Evolutionary conservation across 164 flowering plant species (phyloP), one percentile per base, ranked within the genome.

Genomic region (Warburgia ugandensis): DNA sequence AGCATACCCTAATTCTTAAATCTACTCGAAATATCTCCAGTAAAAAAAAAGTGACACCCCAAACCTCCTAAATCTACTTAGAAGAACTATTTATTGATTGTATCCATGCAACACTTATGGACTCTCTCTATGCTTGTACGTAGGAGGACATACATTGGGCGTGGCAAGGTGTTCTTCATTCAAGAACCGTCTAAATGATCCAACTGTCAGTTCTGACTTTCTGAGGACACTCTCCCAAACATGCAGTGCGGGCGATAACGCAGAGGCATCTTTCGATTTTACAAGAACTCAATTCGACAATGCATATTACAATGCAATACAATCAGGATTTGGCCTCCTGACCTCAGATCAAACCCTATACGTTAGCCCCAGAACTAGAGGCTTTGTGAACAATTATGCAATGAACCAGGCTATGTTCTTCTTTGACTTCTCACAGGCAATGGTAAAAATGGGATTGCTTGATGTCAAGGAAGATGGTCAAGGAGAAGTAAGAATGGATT

Each of bases 141-240:
- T 54, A 56, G 73, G 97, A 14, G 95, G 70, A 3, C 97, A 91
- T 54, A 91, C 96, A 3, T 55, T 91, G 16, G 97, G 97, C 55
- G 87, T 76, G 33, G 89, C 97, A 31, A 59, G 84, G 47, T 91
- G 97, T 56, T 68, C 95, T 5, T 87, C 95, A 1, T 91, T 91
- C 86, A 87, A 87, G 53, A 59, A 39, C 55, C 49, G 97, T 21
- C 23, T 91, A 37, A 65, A 55, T 4, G 97, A 90, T 53, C 79
- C 84, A 2, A 47, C 55, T 1, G 21, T 83, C 22, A 79, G 77
- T 45, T 29, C 82, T 0, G 58, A 61, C 35, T 70, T 81, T 3
- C 79, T 82, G 3, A 68, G 56, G 35, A 66, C 67, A 6, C 48
- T 91, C 36, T 48, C 79, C 0, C 67, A 52, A n/a, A 79, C 80